Conservation (phyloP, 345 rosid species). For the Brassica juncea region DNA sequence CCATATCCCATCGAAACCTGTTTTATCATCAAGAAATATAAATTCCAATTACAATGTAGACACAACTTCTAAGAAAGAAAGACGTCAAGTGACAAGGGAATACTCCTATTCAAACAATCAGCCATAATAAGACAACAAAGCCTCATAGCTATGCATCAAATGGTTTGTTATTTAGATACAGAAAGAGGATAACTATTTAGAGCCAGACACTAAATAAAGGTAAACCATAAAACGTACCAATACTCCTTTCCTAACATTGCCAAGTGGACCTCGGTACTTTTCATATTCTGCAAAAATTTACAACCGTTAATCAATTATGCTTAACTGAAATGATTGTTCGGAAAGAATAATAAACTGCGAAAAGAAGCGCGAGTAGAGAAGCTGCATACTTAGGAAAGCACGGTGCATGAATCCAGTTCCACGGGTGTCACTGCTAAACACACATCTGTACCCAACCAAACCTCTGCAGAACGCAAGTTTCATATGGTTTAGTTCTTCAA, state of each 20-base stretch:
- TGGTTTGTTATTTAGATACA: not conserved
- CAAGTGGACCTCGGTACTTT: constrained; percentile 83
- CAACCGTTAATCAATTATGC: not conserved
- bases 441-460: constrained; percentile 95
- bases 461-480: constrained; percentile 56
- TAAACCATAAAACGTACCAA: constrained; percentile 55
- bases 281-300: constrained; percentile 57
- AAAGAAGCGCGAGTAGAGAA: constrained; percentile 20
- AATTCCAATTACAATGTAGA: not conserved
- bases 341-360: constrained; percentile 6
- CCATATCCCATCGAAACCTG: constrained; percentile 97
- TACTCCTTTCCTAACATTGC: constrained; percentile 97
- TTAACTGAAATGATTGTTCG: too few species aligned
- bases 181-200: not conserved
- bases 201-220: not conserved
- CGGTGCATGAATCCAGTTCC: constrained; percentile 99
- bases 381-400: constrained; percentile 79
- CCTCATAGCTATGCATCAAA: too few species aligned
- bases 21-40: constrained; percentile 15
- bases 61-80: not conserved
- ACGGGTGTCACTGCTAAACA: constrained; percentile 96
- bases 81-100: not conserved
- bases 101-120: constrained; percentile 2
- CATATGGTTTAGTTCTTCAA: not conserved
- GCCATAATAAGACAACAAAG: not conserved